Conservation (phyloP, 768 basidiomycete species). For the Udeniomyces megalosporus region DNA sequence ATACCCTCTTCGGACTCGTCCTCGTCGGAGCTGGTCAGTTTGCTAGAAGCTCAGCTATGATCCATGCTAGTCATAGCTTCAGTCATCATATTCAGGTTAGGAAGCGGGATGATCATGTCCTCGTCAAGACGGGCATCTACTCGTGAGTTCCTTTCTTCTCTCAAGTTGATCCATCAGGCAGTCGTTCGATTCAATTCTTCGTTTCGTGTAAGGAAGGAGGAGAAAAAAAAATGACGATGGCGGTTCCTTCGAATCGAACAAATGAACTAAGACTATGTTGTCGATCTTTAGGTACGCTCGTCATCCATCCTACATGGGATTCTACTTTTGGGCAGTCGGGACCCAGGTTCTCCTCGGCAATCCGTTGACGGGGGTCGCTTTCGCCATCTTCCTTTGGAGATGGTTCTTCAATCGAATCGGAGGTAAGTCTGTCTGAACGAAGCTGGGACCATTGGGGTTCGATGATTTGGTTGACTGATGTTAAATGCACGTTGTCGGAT, state of each 20-base stretch:
- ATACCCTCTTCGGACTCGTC: slow-evolving; percentile 35
- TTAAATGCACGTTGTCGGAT: neutral
- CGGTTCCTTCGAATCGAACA: neutral
- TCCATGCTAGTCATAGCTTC: slow-evolving; percentile 83
- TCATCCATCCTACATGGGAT: slow-evolving; percentile 92
- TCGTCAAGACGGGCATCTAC: slow-evolving; percentile 84
- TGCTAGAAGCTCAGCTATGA: slow-evolving; percentile 83
- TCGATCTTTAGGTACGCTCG: slow-evolving; percentile 52
- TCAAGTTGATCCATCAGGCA: neutral
- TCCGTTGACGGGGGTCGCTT: slow-evolving; percentile 51
- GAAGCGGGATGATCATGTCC: slow-evolving; percentile 53
- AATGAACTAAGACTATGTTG: neutral
- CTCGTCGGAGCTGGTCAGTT: slow-evolving; percentile 55
- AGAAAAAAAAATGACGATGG: no score
- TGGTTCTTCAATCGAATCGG: slow-evolving; percentile 72
- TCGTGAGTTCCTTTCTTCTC: slow-evolving; percentile 38
- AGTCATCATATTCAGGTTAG: slow-evolving; percentile 68
- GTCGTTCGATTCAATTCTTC: neutral
- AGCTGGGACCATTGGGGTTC: neutral
- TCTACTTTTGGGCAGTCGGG: slow-evolving; percentile 94
- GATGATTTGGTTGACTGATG: no score
- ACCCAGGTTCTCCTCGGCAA: slow-evolving; percentile 88
- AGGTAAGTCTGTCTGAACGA: slow-evolving; percentile 37
- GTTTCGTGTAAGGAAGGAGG: no score
- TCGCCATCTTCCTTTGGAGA: slow-evolving; percentile 52